Conservation (phyloP, 2,329 filamentous ascomycete genomes). For the Aspergillus awamori region DNA sequence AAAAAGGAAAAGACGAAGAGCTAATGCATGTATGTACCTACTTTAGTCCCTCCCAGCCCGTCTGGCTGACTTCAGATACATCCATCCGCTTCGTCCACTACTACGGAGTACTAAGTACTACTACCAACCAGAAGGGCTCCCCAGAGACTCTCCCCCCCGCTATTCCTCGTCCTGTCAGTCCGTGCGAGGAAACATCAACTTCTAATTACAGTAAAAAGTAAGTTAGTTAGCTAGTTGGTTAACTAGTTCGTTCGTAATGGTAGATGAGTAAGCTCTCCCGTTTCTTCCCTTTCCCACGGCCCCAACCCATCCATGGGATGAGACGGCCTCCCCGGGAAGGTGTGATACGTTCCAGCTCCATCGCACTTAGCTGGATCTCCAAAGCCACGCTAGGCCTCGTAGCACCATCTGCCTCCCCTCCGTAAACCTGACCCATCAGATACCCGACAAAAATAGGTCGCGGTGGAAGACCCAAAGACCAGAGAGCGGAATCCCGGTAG, state of each 20-base stretch:
- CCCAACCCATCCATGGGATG: neutral
- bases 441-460: conserved; percentile 2
- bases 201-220: too few relatives aligned
- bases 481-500: neutral
- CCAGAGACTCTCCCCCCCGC: neutral
- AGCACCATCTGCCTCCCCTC: neutral
- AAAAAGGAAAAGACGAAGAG: neutral
- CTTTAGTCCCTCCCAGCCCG: conserved; percentile 7
- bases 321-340: neutral
- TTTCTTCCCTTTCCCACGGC: too few relatives aligned
- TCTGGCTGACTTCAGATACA: conserved; percentile 14
- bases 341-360: conserved; percentile 3
- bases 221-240: too few relatives aligned
- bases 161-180: neutral
- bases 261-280: too few relatives aligned
- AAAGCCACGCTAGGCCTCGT: conserved; percentile 3
- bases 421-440: conserved; percentile 1
- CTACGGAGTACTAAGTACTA: too few relatives aligned
- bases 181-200: neutral
- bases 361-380: neutral
- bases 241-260: too few relatives aligned
- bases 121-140: neutral
- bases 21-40: conserved; percentile 16
- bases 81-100: neutral
- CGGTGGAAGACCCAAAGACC: neutral